Evolutionary conservation across 2,329 filamentous ascomycete species (phyloP).

Genomic region (Epichloe uncinata): DNA sequence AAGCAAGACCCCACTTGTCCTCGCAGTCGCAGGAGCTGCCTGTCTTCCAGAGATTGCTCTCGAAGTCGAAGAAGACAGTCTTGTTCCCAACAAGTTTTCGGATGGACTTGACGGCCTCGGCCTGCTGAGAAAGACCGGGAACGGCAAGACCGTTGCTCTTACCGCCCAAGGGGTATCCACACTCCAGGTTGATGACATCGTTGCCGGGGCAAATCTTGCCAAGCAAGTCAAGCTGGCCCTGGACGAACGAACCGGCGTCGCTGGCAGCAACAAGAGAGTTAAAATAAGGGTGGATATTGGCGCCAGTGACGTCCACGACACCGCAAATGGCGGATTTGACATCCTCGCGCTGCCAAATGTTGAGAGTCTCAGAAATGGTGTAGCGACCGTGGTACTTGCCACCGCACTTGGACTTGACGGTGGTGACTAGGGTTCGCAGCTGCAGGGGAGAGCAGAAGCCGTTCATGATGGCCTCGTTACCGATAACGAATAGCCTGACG

Average conservation of each 20-base stretch:
- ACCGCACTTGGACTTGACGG: slow-evolving; percentile 52
- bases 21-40: slow-evolving; percentile 58
- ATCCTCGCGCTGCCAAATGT: slow-evolving; percentile 56
- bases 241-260: slow-evolving; percentile 64
- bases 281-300: slow-evolving; percentile 94
- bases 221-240: slow-evolving; percentile 58
- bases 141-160: slow-evolving; percentile 57
- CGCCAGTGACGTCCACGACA: slow-evolving; percentile 64
- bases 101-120: slow-evolving; percentile 58
- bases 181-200: slow-evolving; percentile 72
- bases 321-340: slow-evolving; percentile 49
- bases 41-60: slow-evolving; percentile 72
- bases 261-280: slow-evolving; percentile 48
- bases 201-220: slow-evolving; percentile 56
- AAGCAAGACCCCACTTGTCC: slow-evolving; percentile 58
- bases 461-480: slow-evolving; percentile 83
- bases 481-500: slow-evolving; percentile 70
- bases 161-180: slow-evolving; percentile 72
- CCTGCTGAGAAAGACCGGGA: slow-evolving; percentile 55
- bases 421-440: slow-evolving; percentile 57
- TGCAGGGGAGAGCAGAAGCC: slow-evolving; percentile 48
- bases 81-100: slow-evolving; percentile 49
- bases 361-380: slow-evolving; percentile 79
- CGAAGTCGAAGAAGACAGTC: slow-evolving; percentile 70
- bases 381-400: slow-evolving; percentile 57